Evolutionary conservation across 345 rosid species (phyloP).

Genomic region (Aquilaria yunnanensis): DNA sequence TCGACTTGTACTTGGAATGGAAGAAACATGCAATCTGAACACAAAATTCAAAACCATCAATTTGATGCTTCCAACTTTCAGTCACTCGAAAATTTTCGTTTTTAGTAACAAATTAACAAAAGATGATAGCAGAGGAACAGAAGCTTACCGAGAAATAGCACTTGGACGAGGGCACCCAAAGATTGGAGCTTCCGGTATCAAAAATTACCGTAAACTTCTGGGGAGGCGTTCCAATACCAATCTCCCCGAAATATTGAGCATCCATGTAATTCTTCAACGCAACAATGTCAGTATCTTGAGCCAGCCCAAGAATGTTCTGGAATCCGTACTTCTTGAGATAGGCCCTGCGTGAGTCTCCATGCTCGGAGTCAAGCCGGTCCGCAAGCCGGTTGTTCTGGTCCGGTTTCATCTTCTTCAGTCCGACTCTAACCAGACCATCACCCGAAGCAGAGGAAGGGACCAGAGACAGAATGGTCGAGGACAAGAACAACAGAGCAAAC

Average conservation of each 20-base stretch:
- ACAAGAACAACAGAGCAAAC: conserved; percentile 34
- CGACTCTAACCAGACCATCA: conserved; percentile 60
- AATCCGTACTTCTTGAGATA: conserved; percentile 28
- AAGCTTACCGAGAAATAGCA: conserved; percentile 78
- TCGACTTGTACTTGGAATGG: conserved; percentile 76
- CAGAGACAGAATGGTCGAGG: conserved; percentile 26
- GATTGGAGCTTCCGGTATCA: conserved; percentile 93
- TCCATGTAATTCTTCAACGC: conserved; percentile 64
- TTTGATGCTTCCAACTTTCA: background rate
- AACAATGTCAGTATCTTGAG: conserved; percentile 48
- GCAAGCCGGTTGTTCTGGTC: conserved; percentile 56
- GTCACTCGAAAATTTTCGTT: background rate
- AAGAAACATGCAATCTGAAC: conserved; percentile 71
- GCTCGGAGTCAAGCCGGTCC: conserved; percentile 43
- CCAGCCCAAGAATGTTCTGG: conserved; percentile 25
- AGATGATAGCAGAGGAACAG: background rate
- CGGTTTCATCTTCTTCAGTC: conserved; percentile 60
- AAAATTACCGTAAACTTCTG: conserved; percentile 92
- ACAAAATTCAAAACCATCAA: conserved; percentile 5
- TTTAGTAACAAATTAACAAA: background rate
- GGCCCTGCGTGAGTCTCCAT: conserved; percentile 33
- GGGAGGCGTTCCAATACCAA: conserved; percentile 87
- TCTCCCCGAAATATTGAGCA: conserved; percentile 97
- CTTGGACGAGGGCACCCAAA: conserved; percentile 96
- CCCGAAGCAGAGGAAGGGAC: conserved; percentile 28